Evolutionary conservation across 2,329 filamentous ascomycete species (phyloP).

Genomic region (Thielaviopsis populi): DNA sequence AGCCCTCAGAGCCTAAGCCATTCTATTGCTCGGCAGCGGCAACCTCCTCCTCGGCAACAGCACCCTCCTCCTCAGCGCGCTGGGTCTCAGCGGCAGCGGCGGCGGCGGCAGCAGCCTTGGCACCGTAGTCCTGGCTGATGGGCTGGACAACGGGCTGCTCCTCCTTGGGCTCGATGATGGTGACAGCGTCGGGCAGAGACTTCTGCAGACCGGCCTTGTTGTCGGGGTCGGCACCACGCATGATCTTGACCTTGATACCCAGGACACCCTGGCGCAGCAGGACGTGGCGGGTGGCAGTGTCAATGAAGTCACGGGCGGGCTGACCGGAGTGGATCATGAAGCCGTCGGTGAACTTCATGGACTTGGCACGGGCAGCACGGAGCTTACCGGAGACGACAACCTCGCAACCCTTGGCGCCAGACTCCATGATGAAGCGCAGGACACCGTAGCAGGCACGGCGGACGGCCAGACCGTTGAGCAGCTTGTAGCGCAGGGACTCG

Average conservation of each 20-base stretch:
- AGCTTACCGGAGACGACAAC: slow-evolving; percentile 99
- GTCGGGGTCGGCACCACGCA: slow-evolving; percentile 98
- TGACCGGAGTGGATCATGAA: slow-evolving; percentile 99
- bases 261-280: slow-evolving; percentile 99
- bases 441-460: slow-evolving; percentile 99
- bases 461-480: slow-evolving; percentile 98
- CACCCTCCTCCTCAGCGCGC: slow-evolving; percentile 41
- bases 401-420: slow-evolving; percentile 98
- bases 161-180: slow-evolving; percentile 99
- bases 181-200: slow-evolving; percentile 94
- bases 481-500: slow-evolving; percentile 99
- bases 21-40: slow-evolving; percentile 31
- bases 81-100: slow-evolving; percentile 38
- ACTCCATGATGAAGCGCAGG: slow-evolving; percentile 99
- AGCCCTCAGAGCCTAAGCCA: slow-evolving; percentile 16
- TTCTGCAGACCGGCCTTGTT: slow-evolving; percentile 97
- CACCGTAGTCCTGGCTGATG: slow-evolving; percentile 95
- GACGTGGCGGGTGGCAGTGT: slow-evolving; percentile 95
- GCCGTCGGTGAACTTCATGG: slow-evolving; percentile 99
- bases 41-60: slow-evolving; percentile 36
- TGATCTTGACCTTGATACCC: slow-evolving; percentile 99
- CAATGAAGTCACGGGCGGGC: slow-evolving; percentile 99
- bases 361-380: slow-evolving; percentile 96
- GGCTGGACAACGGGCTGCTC: slow-evolving; percentile 90
- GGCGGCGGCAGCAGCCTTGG: slow-evolving; percentile 60